Percentiles rank a stretch among this genome's conserved stretches.
Evolutionary conservation across 228 moss, liverwort and hornwort genomes (phyloP).

Genomic region (Sphagnum fallax): DNA sequence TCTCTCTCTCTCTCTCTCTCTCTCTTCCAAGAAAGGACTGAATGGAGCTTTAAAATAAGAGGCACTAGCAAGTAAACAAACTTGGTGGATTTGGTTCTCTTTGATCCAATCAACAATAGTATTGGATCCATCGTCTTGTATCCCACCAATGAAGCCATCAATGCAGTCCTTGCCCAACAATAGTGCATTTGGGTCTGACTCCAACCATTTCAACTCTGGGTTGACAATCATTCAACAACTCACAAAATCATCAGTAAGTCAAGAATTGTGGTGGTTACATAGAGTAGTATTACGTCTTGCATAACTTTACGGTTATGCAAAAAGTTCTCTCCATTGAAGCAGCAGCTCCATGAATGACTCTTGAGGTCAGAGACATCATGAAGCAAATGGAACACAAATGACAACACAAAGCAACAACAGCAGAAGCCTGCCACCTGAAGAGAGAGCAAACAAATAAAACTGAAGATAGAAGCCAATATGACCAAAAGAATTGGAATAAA

Average conservation of each 20-base stretch:
- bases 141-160: conserved; percentile 69
- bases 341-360: no score
- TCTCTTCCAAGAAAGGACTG: no score
- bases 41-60: no score
- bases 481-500: no score
- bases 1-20: no score
- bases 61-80: background rate
- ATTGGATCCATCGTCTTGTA: conserved; percentile 67
- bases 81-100: conserved; percentile 62
- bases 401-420: background rate
- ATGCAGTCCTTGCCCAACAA: conserved; percentile 85
- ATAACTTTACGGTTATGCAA: no score
- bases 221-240: background rate
- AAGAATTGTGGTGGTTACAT: no score
- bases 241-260: no score
- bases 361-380: background rate
- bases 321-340: no score
- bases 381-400: background rate
- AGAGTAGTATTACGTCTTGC: no score
- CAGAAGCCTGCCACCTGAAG: no score
- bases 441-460: no score
- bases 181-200: conserved; percentile 47
- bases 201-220: conserved; percentile 74
- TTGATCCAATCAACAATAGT: conserved; percentile 57
- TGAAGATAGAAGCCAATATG: background rate